Evolutionary conservation across 805 yeast genomes (phyloP).

Genomic region (Cyberlindnera mississippiensis): DNA sequence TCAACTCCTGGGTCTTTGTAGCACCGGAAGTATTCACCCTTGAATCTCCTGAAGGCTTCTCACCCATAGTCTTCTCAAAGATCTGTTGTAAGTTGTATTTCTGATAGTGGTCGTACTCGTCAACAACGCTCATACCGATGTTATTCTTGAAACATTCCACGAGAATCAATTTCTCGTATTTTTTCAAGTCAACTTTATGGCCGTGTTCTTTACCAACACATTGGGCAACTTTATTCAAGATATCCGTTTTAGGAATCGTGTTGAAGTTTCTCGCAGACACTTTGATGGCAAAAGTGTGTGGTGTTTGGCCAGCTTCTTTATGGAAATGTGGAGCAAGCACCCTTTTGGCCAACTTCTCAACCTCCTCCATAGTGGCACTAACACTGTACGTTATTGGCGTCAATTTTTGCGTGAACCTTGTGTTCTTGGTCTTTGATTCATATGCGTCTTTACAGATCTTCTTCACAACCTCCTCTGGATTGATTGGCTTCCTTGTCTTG

Average conservation of each 20-base stretch:
- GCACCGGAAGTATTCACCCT: slow-evolving; percentile 15
- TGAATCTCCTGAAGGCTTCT: slow-evolving; percentile 11
- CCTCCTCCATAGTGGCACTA: slow-evolving; percentile 64
- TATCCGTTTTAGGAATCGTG: slow-evolving; percentile 63
- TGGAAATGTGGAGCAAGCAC: slow-evolving; percentile 73
- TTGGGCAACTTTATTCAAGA: slow-evolving; percentile 68
- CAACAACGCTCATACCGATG: slow-evolving; percentile 82
- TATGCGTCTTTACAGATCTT: slow-evolving; percentile 58
- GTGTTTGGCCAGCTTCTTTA: slow-evolving; percentile 33
- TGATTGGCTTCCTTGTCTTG: slow-evolving; percentile 73
- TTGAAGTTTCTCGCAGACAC: slow-evolving; percentile 77
- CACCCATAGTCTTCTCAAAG: slow-evolving; percentile 39
- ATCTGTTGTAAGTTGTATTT: slow-evolving; percentile 83
- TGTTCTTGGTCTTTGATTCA: slow-evolving; percentile 49
- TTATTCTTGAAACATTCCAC: slow-evolving; percentile 88
- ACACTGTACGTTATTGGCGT: slow-evolving; percentile 78
- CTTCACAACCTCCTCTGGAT: slow-evolving; percentile 69
- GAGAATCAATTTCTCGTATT: slow-evolving; percentile 71
- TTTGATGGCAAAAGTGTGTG: slow-evolving; percentile 69
- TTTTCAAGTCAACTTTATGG: slow-evolving; percentile 76
- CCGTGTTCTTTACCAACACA: slow-evolving; percentile 65
- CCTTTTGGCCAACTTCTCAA: slow-evolving; percentile 51
- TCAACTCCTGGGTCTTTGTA: neutral
- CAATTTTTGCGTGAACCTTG: slow-evolving; percentile 71
- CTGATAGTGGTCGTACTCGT: slow-evolving; percentile 54